Evolutionary conservation across 371 early-diverging fungal genomes (phyloP).

Genomic region (Zychaea mexicana): DNA sequence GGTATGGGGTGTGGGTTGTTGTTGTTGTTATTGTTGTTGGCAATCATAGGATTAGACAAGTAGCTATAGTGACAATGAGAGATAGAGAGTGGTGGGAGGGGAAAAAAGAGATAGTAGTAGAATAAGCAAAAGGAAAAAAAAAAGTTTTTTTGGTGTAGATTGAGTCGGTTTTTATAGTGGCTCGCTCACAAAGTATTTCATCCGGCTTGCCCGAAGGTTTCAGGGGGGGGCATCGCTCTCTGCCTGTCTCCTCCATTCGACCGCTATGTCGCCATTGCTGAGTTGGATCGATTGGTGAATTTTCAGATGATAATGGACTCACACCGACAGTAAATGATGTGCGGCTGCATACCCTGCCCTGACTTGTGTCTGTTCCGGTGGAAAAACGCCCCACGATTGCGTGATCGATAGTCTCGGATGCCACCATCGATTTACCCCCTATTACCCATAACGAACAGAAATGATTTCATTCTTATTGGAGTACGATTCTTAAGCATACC

Average conservation of each 20-base stretch:
- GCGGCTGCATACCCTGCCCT: not conserved
- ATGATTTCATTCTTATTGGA: too few relatives aligned
- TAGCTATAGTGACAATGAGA: not conserved
- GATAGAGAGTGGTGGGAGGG: not conserved
- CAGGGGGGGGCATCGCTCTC: too few relatives aligned
- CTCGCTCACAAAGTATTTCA: too few relatives aligned
- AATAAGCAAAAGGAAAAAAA: too few relatives aligned
- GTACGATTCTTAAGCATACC: too few relatives aligned
- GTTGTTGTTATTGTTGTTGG: conserved; percentile 4
- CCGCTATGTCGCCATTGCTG: not conserved
- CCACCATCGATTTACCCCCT: not conserved
- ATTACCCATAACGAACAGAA: too few relatives aligned
- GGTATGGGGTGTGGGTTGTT: not conserved
- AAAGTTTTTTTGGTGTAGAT: too few relatives aligned
- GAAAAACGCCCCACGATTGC: not conserved
- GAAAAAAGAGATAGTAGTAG: not conserved
- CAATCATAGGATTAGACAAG: not conserved
- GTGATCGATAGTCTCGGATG: not conserved
- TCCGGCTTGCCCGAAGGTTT: too few relatives aligned
- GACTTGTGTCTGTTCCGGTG: too few relatives aligned
- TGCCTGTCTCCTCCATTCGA: not conserved
- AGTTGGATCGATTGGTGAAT: conserved; percentile 6
- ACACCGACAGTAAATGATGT: conserved; percentile 3
- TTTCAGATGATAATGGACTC: not conserved
- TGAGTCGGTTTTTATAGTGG: too few relatives aligned